These are phyloP conservation scores for Apiotrichum domesticum DNA, from an alignment of 1,284 basidiomycete genomes.

Conservation along the genomic window DNA sequence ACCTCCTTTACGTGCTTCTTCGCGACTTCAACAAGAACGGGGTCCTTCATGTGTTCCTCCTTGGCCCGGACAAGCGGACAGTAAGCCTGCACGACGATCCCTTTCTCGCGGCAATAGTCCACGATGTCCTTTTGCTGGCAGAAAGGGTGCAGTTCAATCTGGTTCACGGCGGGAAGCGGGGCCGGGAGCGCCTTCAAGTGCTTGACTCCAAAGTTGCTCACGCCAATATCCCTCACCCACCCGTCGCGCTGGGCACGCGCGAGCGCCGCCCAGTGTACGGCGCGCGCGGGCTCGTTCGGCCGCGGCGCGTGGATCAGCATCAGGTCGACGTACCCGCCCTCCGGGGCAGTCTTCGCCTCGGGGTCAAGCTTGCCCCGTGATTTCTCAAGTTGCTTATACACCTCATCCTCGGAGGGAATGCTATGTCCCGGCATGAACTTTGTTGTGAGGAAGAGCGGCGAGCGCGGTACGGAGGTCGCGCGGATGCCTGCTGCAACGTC, in stretches of 20 bases:
- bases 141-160: constrained; percentile 65
- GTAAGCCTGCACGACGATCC: constrained; percentile 71
- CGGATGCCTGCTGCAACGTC: constrained; percentile 29
- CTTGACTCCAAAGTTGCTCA: constrained; percentile 68
- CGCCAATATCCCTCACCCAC: constrained; percentile 64
- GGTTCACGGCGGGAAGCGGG: constrained; percentile 70
- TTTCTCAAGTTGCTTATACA: constrained; percentile 32
- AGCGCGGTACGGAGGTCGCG: constrained; percentile 29
- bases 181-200: constrained; percentile 69
- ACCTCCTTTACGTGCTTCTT: constrained; percentile 59
- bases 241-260: constrained; percentile 52
- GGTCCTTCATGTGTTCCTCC: constrained; percentile 51
- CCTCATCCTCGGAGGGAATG: constrained; percentile 46
- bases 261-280: constrained; percentile 35
- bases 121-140: constrained; percentile 77
- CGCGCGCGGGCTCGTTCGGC: constrained; percentile 27
- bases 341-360: constrained; percentile 8
- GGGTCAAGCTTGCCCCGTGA: constrained; percentile 21
- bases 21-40: constrained; percentile 54
- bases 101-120: constrained; percentile 62
- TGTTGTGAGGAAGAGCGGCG: constrained; percentile 50
- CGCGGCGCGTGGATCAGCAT: constrained; percentile 60
- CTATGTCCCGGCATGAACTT: constrained; percentile 57
- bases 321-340: constrained; percentile 58
- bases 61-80: constrained; percentile 63